Evolutionary conservation across 805 yeast species (phyloP).

Genomic region (Allodekkera sacchari): DNA sequence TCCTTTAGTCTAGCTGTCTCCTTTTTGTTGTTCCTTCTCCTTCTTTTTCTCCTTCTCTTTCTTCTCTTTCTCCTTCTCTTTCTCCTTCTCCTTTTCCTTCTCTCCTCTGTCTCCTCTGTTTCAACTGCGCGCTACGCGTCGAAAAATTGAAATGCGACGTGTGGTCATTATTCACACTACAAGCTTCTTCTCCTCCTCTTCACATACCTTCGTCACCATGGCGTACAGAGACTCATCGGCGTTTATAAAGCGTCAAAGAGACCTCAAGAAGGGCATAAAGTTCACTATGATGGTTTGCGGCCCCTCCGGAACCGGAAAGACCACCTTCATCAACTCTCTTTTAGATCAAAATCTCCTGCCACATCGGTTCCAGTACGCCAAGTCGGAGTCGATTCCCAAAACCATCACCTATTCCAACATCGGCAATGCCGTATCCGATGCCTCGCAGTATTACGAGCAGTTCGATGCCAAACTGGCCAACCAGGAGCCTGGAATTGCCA

Average conservation of each 20-base stretch:
- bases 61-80: neutral
- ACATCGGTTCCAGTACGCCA: slow-evolving; percentile 43
- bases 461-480: slow-evolving; percentile 55
- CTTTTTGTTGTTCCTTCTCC: neutral
- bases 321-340: slow-evolving; percentile 64
- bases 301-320: slow-evolving; percentile 67
- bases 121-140: neutral
- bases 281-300: slow-evolving; percentile 72
- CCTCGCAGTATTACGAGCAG: slow-evolving; percentile 47
- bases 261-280: slow-evolving; percentile 63
- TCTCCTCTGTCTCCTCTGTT: neutral
- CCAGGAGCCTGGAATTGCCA: slow-evolving; percentile 68
- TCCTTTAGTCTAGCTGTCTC: no score
- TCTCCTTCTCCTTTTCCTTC: neutral
- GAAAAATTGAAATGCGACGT: neutral
- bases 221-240: slow-evolving; percentile 19
- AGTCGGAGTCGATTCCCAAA: slow-evolving; percentile 28
- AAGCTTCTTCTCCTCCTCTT: neutral
- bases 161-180: neutral
- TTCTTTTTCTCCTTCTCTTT: neutral
- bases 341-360: slow-evolving; percentile 54
- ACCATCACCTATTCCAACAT: slow-evolving; percentile 53
- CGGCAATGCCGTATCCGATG: slow-evolving; percentile 44
- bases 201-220: neutral
- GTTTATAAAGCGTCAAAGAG: slow-evolving; percentile 45